Conservation (phyloP, 1,139 yeast genomes). For the Kodamaea fungicola region DNA sequence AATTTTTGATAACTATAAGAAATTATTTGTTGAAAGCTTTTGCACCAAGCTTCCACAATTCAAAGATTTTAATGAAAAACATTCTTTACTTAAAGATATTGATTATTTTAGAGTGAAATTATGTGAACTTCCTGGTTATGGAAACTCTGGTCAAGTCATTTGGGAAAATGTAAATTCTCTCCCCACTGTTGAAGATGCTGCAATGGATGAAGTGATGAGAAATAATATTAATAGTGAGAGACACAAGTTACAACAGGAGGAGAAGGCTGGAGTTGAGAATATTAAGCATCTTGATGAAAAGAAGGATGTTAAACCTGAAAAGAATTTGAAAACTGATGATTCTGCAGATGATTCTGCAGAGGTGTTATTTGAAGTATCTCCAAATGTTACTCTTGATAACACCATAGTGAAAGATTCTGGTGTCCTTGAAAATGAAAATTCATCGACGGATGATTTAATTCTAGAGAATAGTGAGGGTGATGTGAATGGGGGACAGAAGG, state of each 20-base stretch:
- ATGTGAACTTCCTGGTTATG: constrained; percentile 59
- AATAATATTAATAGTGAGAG: constrained; percentile 30
- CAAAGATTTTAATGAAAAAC: constrained; percentile 52
- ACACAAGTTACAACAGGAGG: constrained; percentile 3
- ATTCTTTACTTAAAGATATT: constrained; percentile 56
- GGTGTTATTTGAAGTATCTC: not conserved
- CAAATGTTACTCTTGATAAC: too few relatives aligned
- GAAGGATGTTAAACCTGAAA: constrained; percentile 3
- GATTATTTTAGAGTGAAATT: constrained; percentile 62
- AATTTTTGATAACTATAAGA: constrained; percentile 60
- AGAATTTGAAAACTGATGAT: not conserved
- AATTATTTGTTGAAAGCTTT: constrained; percentile 52
- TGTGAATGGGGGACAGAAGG: too few relatives aligned
- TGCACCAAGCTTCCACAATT: constrained; percentile 49
- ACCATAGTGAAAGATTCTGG: too few relatives aligned
- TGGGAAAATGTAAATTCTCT: constrained; percentile 63
- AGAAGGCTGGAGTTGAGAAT: constrained; percentile 7
- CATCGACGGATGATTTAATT: constrained; percentile 28
- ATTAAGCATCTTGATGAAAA: constrained; percentile 9
- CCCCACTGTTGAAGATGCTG: constrained; percentile 48
- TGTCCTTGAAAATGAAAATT: not conserved
- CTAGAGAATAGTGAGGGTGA: constrained; percentile 34
- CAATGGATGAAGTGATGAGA: constrained; percentile 47
- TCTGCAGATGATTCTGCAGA: constrained; percentile 1
- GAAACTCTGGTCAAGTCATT: constrained; percentile 61